A percentile compares a stretch with the other conserved stretches of the same genome.
Conservation (phyloP, 2,329 filamentous ascomycete species). For the Periconia sp. region DNA sequence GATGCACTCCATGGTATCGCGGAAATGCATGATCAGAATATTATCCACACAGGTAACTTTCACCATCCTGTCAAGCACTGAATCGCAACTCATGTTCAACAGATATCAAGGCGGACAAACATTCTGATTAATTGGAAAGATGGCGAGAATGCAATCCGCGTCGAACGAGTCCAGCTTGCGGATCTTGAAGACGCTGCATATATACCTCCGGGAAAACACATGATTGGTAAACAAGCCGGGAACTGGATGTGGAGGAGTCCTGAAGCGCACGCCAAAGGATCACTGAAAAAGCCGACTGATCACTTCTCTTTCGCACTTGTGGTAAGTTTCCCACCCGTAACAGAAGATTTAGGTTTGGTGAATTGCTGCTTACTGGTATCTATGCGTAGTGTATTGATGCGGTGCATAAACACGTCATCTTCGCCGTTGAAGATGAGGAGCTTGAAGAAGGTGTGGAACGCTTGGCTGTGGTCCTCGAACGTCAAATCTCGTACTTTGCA, state of each 20-base stretch:
- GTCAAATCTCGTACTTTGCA: slow-evolving; percentile 53
- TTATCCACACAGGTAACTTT: slow-evolving; percentile 11
- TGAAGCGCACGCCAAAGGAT: slow-evolving; percentile 45
- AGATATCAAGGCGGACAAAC: slow-evolving; percentile 48
- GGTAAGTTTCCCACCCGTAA: slow-evolving; percentile 31
- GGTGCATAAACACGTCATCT: slow-evolving; percentile 35
- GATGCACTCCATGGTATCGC: slow-evolving; percentile 10
- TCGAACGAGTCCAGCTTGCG: slow-evolving; percentile 41
- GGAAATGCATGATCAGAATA: slow-evolving; percentile 8
- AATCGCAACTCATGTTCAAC: slow-evolving; percentile 13
- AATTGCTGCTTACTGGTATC: not conserved
- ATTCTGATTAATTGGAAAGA: slow-evolving; percentile 46
- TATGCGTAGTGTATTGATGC: slow-evolving; percentile 50
- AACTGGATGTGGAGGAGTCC: slow-evolving; percentile 50
- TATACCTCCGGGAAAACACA: slow-evolving; percentile 39
- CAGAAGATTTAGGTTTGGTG: slow-evolving; percentile 13
- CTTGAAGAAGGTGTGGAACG: slow-evolving; percentile 36
- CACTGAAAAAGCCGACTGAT: slow-evolving; percentile 43
- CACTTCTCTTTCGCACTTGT: slow-evolving; percentile 49
- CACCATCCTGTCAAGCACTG: slow-evolving; percentile 1
- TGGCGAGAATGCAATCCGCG: slow-evolving; percentile 29
- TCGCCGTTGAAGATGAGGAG: slow-evolving; percentile 40
- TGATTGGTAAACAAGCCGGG: slow-evolving; percentile 40
- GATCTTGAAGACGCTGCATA: slow-evolving; percentile 46
- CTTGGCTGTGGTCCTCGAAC: slow-evolving; percentile 45